Percentiles rank a stretch among this genome's conserved stretches.
These are phyloP conservation scores for Pleodorina starrii DNA, from an alignment of 139 green algal species.

Conservation along the genomic window DNA sequence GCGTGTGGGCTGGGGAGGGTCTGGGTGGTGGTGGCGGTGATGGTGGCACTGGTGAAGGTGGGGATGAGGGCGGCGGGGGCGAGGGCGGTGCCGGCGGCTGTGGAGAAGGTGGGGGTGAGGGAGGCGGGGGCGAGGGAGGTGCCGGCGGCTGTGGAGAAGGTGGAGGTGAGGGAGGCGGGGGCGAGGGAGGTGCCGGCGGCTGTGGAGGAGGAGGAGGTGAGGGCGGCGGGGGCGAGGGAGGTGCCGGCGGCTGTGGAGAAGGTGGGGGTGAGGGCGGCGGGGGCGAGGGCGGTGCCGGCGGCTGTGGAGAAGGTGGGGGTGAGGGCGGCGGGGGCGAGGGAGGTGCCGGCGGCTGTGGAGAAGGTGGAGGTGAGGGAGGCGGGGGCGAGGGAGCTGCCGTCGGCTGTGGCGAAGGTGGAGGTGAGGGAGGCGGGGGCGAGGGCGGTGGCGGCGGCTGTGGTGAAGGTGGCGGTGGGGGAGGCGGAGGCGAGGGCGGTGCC, in stretches of 20 bases:
- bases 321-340: neutral
- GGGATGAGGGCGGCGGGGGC: neutral
- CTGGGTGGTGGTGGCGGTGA: neutral
- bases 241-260: neutral
- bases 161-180: neutral
- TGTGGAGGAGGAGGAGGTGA: neutral
- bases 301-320: too few relatives aligned
- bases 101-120: neutral
- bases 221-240: neutral
- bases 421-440: neutral
- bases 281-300: neutral
- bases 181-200: neutral
- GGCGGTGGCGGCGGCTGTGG: neutral
- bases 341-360: neutral
- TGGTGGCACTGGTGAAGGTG: neutral
- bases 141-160: neutral
- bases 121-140: neutral
- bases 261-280: neutral
- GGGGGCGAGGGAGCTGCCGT: neutral
- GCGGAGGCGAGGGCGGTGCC: neutral
- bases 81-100: neutral
- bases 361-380: neutral
- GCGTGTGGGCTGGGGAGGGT: neutral
- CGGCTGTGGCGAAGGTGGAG: neutral
- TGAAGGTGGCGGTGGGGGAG: neutral